A percentile compares a stretch with the other conserved stretches of the same genome.
These are phyloP conservation scores for Aurinia saxatilis DNA, from an alignment of 345 rosid species.

Conservation along the genomic window DNA sequence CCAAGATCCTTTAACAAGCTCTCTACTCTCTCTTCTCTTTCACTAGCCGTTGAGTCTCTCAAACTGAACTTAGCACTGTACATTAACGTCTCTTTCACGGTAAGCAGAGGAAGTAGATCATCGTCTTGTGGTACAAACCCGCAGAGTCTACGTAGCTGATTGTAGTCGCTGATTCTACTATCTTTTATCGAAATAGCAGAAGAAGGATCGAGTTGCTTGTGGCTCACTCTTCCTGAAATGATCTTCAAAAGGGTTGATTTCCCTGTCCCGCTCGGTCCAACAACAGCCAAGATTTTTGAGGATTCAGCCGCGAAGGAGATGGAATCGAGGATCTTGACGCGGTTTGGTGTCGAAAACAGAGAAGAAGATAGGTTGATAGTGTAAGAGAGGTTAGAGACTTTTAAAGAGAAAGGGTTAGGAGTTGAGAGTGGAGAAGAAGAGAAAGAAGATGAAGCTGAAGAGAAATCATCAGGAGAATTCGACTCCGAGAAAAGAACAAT, in stretches of 20 bases:
- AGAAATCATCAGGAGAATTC: constrained; percentile 50
- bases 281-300: constrained; percentile 64
- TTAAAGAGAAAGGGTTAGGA: constrained; percentile 23
- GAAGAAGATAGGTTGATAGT: constrained; percentile 31
- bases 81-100: constrained; percentile 79
- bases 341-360: constrained; percentile 39
- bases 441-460: constrained; percentile 59
- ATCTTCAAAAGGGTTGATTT: constrained; percentile 73
- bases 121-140: constrained; percentile 91
- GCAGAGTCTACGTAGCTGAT: constrained; percentile 55
- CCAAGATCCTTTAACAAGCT: constrained; percentile 47
- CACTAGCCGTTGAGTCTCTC: constrained; percentile 35
- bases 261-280: constrained; percentile 85
- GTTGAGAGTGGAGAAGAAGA: constrained; percentile 39
- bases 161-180: constrained; percentile 27
- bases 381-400: constrained; percentile 59
- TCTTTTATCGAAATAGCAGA: constrained; percentile 40
- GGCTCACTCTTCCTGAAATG: constrained; percentile 64
- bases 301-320: constrained; percentile 56
- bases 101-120: constrained; percentile 67
- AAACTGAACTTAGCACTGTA: constrained; percentile 72
- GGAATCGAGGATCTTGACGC: constrained; percentile 49
- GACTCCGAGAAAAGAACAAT: constrained; percentile 61
- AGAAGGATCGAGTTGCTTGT: constrained; percentile 40
- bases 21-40: constrained; percentile 61